Conservation (phyloP, 305 asterid genomes). For the Solanum aculeatissimum region DNA sequence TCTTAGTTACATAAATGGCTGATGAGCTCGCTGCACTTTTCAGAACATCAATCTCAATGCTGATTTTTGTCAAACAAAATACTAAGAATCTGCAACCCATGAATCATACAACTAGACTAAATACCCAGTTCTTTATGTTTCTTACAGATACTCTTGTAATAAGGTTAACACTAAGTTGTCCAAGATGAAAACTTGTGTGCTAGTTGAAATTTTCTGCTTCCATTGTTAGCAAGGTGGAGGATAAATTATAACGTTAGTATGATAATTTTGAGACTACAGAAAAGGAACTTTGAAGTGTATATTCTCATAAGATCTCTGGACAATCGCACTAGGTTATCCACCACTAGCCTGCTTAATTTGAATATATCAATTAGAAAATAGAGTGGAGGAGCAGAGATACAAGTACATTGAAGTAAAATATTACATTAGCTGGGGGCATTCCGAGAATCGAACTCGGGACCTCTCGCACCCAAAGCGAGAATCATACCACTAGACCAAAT, state of each 20-base stretch:
- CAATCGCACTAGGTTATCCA: background rate
- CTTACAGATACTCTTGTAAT: background rate
- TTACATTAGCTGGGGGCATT: background rate
- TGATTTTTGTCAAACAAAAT: background rate
- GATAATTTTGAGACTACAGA: background rate
- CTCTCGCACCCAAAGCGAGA: constrained; percentile 99
- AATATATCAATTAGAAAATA: background rate
- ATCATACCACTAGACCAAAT: constrained; percentile 55
- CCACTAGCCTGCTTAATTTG: background rate
- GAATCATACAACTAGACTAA: background rate
- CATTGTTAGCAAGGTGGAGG: background rate
- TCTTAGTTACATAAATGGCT: background rate
- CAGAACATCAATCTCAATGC: background rate
- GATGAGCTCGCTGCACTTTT: background rate
- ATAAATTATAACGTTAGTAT: background rate
- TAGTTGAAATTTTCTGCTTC: background rate
- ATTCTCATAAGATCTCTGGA: background rate
- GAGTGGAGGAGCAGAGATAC: background rate
- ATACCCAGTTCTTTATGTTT: background rate
- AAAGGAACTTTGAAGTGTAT: background rate
- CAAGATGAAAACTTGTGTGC: background rate
- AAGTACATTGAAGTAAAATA: background rate
- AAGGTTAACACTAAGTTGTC: background rate
- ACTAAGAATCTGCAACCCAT: background rate
- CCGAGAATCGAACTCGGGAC: constrained; percentile 96